Evolutionary conservation across 495 filamentous ascomycete species (phyloP).

Genomic region (Xylaria scruposa): DNA sequence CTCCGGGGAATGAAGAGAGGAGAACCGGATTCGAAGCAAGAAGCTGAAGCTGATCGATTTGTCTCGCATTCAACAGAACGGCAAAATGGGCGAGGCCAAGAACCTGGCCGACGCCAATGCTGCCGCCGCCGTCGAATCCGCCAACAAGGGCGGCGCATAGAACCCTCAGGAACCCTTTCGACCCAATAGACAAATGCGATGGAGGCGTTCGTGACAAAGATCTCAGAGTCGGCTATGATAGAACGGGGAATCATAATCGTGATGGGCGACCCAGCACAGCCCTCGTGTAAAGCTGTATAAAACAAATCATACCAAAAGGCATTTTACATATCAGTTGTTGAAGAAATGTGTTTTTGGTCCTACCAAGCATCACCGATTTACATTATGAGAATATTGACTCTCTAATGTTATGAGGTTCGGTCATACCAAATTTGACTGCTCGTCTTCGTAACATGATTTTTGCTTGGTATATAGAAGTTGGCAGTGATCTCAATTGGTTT

Average conservation of each 20-base stretch:
- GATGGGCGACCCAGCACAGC: constrained; percentile 22
- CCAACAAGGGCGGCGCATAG: constrained; percentile 40
- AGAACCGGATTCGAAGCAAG: constrained; percentile 2
- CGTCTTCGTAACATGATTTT: neutral
- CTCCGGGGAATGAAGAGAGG: constrained; percentile 16
- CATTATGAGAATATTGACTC: neutral
- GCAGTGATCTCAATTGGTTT: neutral
- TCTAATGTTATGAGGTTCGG: neutral
- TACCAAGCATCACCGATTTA: neutral
- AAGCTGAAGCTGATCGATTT: constrained; percentile 36
- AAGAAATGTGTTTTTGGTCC: neutral
- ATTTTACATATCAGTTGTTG: constrained; percentile 22
- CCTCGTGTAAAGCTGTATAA: constrained; percentile 43
- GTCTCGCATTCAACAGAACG: constrained; percentile 67
- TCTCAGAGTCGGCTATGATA: constrained; percentile 19
- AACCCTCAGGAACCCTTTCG: constrained; percentile 18
- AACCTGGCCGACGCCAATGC: constrained; percentile 76
- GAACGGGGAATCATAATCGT: constrained; percentile 6
- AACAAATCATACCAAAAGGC: constrained; percentile 29
- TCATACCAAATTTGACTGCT: neutral
- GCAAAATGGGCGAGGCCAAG: constrained; percentile 91
- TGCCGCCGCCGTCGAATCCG: constrained; percentile 59
- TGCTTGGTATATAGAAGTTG: neutral
- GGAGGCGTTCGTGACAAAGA: constrained; percentile 25
- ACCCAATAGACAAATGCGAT: constrained; percentile 26